Evolutionary conservation across 768 basidiomycete species (phyloP), one percentile per base, ranked within the genome.

Genomic region (Gyrodon lividus): DNA sequence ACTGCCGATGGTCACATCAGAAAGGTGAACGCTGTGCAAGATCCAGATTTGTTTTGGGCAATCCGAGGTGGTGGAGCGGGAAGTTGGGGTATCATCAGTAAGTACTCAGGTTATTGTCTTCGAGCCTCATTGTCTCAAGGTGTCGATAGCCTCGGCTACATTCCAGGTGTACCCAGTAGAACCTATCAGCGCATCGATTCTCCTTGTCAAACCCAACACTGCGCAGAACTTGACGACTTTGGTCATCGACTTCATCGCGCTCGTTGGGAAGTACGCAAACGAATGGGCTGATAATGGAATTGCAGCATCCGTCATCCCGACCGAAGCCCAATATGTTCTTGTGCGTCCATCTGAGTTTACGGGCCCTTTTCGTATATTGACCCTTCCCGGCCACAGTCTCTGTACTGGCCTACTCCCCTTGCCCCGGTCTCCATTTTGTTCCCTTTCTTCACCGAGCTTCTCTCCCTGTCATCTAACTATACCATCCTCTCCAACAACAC

Each of bases 1-100:
- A 74, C 69, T 17, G 64, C 79, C 0, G 63, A 69, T 40, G 79
- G 78, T 7, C 50, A 63, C 1, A 53, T 70, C 31, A 61, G 74
- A 40, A 70, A 56, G 2, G 73, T 70, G 30, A 82, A 80, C 56
- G 56, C 61, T 0, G 65, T 66, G 51, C 65, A 70, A 41, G 68
- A 79, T 56, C 14, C 66, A 6, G 77, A 81, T 46, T 67, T 82
- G 0, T 81, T 78, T 61, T 82, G 77, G 75, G 81, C 81, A 0
- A 56, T 81, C 20, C 69, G 80, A 35, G 80, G 79, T 0, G 77
- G 74, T 4, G 80, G 80, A 4, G 78, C 76, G 1, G 74, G 77
- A 13, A 79, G 72, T 9, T 81, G 66, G 55, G 80, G 76, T 20
- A 69, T 80, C 38, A 67, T 80, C 20, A 71, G 60, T 62, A 20